Percentiles rank a stretch among this genome's conserved stretches.
Conservation (phyloP, 192 early-diverging fungal species). For the Backusella morwellensis region DNA sequence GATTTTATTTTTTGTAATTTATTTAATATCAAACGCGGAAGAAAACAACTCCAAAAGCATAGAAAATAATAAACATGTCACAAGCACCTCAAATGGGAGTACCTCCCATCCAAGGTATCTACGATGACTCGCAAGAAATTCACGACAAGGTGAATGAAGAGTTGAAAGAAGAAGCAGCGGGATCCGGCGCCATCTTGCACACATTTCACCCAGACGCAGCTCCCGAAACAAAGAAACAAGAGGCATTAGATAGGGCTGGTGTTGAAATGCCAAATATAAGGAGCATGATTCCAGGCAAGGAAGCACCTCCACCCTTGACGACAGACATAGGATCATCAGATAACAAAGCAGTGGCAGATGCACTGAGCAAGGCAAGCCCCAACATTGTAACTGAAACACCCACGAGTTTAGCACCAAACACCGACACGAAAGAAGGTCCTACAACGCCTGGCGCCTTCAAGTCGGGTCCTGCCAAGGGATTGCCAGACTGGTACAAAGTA, state of each 20-base stretch:
- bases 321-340: background rate
- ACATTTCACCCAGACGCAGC: conserved; percentile 6
- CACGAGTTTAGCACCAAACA: background rate
- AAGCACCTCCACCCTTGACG: background rate
- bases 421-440: background rate
- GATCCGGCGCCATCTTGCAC: background rate
- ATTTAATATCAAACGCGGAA: background rate
- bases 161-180: background rate
- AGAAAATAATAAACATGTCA: background rate
- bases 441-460: background rate
- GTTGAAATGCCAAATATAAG: background rate
- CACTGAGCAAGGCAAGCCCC: background rate
- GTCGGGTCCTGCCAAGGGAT: background rate
- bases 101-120: background rate
- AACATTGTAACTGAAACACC: background rate
- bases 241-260: background rate
- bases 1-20: background rate
- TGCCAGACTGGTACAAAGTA: conserved; percentile 7
- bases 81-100: background rate
- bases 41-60: background rate
- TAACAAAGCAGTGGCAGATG: background rate
- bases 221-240: background rate
- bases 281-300: background rate
- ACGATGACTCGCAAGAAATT: conserved; percentile 4
- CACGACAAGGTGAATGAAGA: background rate